Evolutionary conservation across 169 alveolate genomes (phyloP).

Genomic region (Eimeria necatrix): DNA sequence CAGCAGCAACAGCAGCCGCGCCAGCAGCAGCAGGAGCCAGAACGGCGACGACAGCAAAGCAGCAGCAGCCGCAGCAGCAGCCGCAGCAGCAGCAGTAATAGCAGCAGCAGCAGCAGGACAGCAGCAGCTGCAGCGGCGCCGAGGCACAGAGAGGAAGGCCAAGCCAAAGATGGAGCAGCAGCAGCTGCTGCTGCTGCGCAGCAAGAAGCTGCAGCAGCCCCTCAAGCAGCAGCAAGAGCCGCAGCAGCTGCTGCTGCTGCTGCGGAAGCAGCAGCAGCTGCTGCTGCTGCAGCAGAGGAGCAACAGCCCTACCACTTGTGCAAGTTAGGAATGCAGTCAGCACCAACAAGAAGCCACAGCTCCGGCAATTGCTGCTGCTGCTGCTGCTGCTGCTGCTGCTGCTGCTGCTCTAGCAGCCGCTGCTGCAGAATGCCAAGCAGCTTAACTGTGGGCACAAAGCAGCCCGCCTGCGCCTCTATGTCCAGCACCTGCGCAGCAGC

Average conservation of each 20-base stretch:
- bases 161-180: no score
- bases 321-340: not conserved
- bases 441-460: not conserved
- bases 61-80: constrained; percentile 18
- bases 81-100: constrained; percentile 30
- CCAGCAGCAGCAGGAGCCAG: not conserved
- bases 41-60: no score
- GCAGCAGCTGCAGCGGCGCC: no score
- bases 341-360: constrained; percentile 23
- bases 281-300: not conserved
- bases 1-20: no score
- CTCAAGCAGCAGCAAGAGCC: not conserved
- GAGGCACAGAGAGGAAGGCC: no score
- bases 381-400: not conserved
- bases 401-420: not conserved
- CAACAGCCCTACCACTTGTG: constrained; percentile 4
- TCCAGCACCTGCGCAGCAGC: constrained; percentile 15
- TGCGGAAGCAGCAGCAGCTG: not conserved
- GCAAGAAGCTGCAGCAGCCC: not conserved
- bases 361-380: not conserved
- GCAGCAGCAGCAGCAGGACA: not conserved
- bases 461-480: not conserved
- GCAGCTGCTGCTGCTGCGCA: no score
- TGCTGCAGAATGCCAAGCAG: not conserved
- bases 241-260: not conserved